Conservation (phyloP, 805 yeast species). For the Nakazawaea ernobii region DNA sequence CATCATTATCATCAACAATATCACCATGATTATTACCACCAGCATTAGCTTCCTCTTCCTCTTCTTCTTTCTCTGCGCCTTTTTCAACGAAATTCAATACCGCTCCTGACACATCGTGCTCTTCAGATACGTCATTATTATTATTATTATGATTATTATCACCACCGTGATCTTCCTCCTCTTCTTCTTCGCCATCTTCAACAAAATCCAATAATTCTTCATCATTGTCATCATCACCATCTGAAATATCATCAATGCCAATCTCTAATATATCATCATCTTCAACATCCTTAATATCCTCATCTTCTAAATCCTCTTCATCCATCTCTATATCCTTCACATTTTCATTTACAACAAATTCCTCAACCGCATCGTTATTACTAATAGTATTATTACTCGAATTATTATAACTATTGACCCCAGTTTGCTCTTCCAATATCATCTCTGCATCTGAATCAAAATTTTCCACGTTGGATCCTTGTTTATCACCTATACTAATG, state of each 20-base stretch:
- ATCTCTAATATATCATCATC: background rate
- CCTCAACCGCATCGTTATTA: background rate
- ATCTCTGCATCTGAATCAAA: background rate
- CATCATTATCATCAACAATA: background rate
- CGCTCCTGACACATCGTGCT: too few species aligned
- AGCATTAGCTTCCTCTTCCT: background rate
- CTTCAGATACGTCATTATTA: background rate
- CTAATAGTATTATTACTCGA: background rate
- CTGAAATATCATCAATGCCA: background rate
- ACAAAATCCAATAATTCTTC: conserved; percentile 12
- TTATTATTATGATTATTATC: background rate
- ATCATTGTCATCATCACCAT: conserved; percentile 24
- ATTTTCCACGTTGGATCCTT: too few species aligned
- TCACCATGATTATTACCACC: background rate
- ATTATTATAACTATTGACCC: background rate
- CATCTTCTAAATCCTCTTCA: conserved; percentile 1
- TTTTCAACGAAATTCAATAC: conserved; percentile 5
- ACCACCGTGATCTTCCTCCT: background rate
- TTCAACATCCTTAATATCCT: background rate
- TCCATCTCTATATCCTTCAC: conserved; percentile 1
- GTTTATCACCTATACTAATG: too few species aligned
- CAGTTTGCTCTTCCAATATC: background rate
- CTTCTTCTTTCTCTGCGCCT: background rate
- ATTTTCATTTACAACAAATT: background rate
- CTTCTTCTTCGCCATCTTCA: background rate